Base-by-base conservation (phyloP, 352 stramenopile genomes). In the Globisporangium heterothallicum region DNA sequence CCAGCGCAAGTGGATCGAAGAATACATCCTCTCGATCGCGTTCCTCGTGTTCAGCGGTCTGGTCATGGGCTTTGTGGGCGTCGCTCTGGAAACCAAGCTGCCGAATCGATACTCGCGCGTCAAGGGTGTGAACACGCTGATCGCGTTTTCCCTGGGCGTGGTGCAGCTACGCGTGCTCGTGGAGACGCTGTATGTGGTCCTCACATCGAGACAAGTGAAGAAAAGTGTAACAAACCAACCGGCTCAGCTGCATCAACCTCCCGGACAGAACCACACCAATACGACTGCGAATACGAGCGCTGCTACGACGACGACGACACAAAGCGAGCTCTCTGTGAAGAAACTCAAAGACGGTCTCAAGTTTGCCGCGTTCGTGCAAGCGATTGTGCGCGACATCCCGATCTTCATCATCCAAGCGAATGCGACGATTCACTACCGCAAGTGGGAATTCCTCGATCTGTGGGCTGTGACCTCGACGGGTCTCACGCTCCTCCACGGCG, bases 371-470 rank as follows among this genome's bases (percentile, higher is more conserved):
- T 89, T 89, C 52, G 68, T 86, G 40, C 78, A 89, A 32, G 67
- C 65, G 27, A 73, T 89, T 27, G 73, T 89, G 40, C 78, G 78
- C 24, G 78, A 89, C 55, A 70, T 86, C 30, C 75, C 78, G 49
- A 58, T 89, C 42, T 89, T 89, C 42, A 49, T 89, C 44, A 65
- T 89, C 45, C 78, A 89, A 32, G 73, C 78, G 8, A 89, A 89
- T 41, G 78, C 78, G 7, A 89, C 75, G 7, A 86, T 89, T 51
- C 75, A 89, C 63, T 89, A 89, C 60, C 78, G 75, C 65, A 89
- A 87, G 70, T 86, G 74, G 75, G 62, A 81, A 36, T 50, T 79
- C 29, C 61, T 84, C 22, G 78, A 89, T 43, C 55, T 89, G 1
- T 82, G 75, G 56, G 73, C 78, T 0, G 75, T 87, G 14, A 44